Evolutionary conservation across 108 stramenopile species (phyloP).

Genomic region (Skeletonema costatum): DNA sequence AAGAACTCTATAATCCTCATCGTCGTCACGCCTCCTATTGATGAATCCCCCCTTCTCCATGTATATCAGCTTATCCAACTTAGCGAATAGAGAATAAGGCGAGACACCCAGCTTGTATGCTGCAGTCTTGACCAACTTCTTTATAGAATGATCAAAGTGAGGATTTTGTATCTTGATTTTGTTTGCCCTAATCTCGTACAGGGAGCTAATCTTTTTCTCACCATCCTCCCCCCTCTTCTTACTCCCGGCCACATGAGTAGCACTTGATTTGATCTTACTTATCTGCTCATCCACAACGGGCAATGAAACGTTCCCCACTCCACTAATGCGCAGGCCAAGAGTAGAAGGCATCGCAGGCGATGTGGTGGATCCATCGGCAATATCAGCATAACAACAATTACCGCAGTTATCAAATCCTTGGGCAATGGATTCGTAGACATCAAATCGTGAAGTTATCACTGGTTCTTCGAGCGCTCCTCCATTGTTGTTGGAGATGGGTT

Average conservation of each 20-base stretch:
- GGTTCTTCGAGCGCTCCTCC: not conserved
- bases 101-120: constrained; percentile 19
- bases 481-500: not conserved
- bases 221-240: no score
- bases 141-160: no score
- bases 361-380: constrained; percentile 10
- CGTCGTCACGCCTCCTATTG: not conserved
- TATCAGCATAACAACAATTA: not conserved
- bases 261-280: not conserved
- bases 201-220: not conserved
- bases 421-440: not conserved
- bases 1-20: no score
- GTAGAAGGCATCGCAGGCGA: constrained; percentile 9
- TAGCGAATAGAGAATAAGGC: constrained; percentile 2
- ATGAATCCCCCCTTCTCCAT: constrained; percentile 28
- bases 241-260: not conserved
- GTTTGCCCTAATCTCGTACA: constrained; percentile 1
- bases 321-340: constrained; percentile 14
- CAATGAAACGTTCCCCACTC: constrained; percentile 17
- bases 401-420: not conserved
- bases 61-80: constrained; percentile 13
- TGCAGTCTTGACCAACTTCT: constrained; percentile 3
- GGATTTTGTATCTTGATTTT: constrained; percentile 14
- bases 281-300: constrained; percentile 15
- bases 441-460: not conserved